Base-by-base conservation (phyloP, 106 monocot genomes). In the Posidonia australis region DNA sequence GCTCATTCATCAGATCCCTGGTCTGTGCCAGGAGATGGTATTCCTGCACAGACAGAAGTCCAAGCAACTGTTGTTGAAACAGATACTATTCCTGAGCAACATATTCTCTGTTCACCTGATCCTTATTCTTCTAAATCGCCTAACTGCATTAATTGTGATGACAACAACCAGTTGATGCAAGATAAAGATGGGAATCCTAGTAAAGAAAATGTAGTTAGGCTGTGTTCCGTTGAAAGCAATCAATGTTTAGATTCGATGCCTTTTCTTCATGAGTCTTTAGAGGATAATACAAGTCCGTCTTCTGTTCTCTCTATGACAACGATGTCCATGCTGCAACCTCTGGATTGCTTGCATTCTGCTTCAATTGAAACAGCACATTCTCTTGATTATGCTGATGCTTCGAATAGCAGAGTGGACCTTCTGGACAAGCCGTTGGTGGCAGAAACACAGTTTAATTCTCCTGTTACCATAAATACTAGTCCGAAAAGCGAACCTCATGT, bases 381-480 rank as follows among this genome's bases (percentile, higher is more conserved):
- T 42, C 20, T 26, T 49, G 67, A 47, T 20, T 46, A 58, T 36
- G 54, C 32, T 71, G 24, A 16, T 41, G 29, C 16, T 24, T 47
- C 42, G 14, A 13, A 20, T 60, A 60, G n/a, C n/a, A n/a, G n/a
- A n/a, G n/a, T 36, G 59, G 30, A n/a, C 60, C 60, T 60, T 60
- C 31, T 19, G 30, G 13, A 30, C 14, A 27, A 63, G 58, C 5
- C 54, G 69, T 58, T 58, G 53, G 60, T 56, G 53, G 45, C 55
- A 62, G 69, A 64, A 42, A 29, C 44, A 23, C 61, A 62, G 76
- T 47, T 36, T 49, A 53, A 65, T 6, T 46, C 65, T 22, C 9
- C 9, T 60, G 60, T 26, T 41, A 18, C 25, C 26, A 9, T 46
- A 22, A 66, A 56, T 46, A 63, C 31, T 60, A 63, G 5, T 48